Percentiles rank a stretch among this genome's conserved stretches.
These are phyloP conservation scores for Thermomucor indicae-seudaticae DNA, from an alignment of 371 early-diverging fungal species.

Conservation along the genomic window DNA sequence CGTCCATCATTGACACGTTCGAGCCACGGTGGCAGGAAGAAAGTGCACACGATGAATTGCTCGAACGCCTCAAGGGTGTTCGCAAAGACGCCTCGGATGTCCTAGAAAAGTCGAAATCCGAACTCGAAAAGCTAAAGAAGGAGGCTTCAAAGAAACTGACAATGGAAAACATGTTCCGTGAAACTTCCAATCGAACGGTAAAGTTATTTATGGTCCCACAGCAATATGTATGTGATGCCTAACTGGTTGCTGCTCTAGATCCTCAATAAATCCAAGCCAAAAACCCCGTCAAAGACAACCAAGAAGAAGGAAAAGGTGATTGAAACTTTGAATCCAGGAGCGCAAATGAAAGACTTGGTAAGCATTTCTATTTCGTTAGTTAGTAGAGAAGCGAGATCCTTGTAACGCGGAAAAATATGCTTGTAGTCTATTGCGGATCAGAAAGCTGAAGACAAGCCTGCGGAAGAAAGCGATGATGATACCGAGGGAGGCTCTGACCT, in stretches of 20 bases:
- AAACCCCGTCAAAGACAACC: slow-evolving; percentile 24
- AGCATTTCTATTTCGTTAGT: background rate
- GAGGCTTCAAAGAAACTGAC: slow-evolving; percentile 73
- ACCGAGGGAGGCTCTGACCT: slow-evolving; percentile 51
- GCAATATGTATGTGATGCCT: no score
- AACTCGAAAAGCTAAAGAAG: slow-evolving; percentile 54
- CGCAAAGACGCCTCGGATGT: slow-evolving; percentile 15
- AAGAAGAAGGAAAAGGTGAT: slow-evolving; percentile 50
- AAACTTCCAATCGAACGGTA: slow-evolving; percentile 74
- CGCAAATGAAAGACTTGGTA: slow-evolving; percentile 47
- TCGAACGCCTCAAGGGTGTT: slow-evolving; percentile 3
- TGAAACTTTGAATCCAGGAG: slow-evolving; percentile 72
- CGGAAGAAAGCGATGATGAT: slow-evolving; percentile 51
- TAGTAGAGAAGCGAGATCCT: background rate
- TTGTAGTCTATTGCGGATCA: slow-evolving; percentile 6
- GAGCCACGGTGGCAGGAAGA: slow-evolving; percentile 10
- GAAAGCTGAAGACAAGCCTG: slow-evolving; percentile 18
- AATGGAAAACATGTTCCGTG: slow-evolving; percentile 72
- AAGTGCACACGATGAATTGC: slow-evolving; percentile 3
- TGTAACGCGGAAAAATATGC: no score
- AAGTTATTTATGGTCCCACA: no score
- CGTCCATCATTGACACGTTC: background rate
- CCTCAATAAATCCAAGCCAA: slow-evolving; percentile 41
- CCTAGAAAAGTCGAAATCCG: slow-evolving; percentile 35
- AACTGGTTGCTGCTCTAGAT: slow-evolving; percentile 19